Evolutionary conservation across 2,329 filamentous ascomycete species (phyloP).

Genomic region (Nannizziopsis arthrosporioides): DNA sequence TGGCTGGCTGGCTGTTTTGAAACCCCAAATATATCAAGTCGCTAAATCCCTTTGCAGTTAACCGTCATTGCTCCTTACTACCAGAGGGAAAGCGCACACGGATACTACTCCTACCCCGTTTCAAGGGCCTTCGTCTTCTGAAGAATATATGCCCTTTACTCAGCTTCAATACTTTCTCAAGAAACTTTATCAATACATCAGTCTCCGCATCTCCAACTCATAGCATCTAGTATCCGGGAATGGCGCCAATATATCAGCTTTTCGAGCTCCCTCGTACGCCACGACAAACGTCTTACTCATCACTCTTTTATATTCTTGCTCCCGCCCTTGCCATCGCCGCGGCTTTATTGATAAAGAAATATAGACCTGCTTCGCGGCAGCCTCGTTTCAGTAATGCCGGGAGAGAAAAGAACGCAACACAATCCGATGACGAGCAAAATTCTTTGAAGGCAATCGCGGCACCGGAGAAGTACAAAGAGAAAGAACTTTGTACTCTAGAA

Average conservation of each 20-base stretch:
- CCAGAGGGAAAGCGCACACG: no score
- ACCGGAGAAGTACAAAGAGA: no score
- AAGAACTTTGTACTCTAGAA: no score
- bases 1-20: constrained; percentile 4
- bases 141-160: no score
- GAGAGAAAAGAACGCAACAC: neutral
- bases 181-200: no score
- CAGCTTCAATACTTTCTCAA: no score
- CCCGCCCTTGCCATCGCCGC: neutral
- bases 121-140: no score
- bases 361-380: neutral
- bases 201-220: no score
- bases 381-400: neutral
- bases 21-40: neutral
- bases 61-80: no score
- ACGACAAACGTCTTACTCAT: neutral
- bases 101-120: no score
- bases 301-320: neutral
- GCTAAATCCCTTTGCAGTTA: neutral
- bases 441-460: no score
- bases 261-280: neutral
- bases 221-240: neutral
- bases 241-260: constrained; percentile 1
- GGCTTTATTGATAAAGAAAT: neutral
- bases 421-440: neutral